Conservation (phyloP, 768 basidiomycete species). For the Boletus rex-veris region DNA sequence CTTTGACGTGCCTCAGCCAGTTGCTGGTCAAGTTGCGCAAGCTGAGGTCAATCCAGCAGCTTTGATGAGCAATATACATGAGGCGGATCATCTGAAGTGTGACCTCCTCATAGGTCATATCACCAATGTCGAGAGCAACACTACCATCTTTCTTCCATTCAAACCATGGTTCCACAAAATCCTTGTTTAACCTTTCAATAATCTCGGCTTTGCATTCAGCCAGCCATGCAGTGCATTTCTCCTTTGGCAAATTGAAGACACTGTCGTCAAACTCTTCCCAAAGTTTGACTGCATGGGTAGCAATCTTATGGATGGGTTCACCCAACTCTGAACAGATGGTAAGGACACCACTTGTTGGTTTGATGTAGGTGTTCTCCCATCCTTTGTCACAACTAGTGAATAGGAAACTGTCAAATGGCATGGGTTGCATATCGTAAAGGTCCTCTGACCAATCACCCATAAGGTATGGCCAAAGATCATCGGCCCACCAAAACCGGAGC, state of each 20-base stretch:
- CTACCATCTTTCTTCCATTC: conserved; percentile 91
- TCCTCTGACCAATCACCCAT: conserved; percentile 92
- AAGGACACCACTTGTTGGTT: conserved; percentile 92
- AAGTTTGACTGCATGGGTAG: conserved; percentile 92
- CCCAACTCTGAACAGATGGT: conserved; percentile 97
- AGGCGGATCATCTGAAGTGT: conserved; percentile 86
- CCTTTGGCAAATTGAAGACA: conserved; percentile 92
- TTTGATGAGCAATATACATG: conserved; percentile 91
- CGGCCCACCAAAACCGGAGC: conserved; percentile 93
- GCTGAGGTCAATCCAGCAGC: conserved; percentile 89
- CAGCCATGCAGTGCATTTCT: conserved; percentile 91
- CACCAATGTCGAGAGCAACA: conserved; percentile 79
- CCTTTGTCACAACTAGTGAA: conserved; percentile 87
- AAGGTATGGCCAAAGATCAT: conserved; percentile 95
- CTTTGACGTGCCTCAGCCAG: conserved; percentile 94
- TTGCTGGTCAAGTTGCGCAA: conserved; percentile 93
- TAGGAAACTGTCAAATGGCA: conserved; percentile 98
- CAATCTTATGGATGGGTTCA: conserved; percentile 99
- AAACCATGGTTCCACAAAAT: conserved; percentile 98
- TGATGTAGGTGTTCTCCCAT: conserved; percentile 94
- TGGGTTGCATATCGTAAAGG: conserved; percentile 80
- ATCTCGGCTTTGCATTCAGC: conserved; percentile 83
- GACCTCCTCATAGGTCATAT: conserved; percentile 99
- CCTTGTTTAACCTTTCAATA: conserved; percentile 87
- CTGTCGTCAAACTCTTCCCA: conserved; percentile 99